These are phyloP conservation scores for Pythium periplocum DNA, from an alignment of 352 stramenopile genomes.

Conservation along the genomic window DNA sequence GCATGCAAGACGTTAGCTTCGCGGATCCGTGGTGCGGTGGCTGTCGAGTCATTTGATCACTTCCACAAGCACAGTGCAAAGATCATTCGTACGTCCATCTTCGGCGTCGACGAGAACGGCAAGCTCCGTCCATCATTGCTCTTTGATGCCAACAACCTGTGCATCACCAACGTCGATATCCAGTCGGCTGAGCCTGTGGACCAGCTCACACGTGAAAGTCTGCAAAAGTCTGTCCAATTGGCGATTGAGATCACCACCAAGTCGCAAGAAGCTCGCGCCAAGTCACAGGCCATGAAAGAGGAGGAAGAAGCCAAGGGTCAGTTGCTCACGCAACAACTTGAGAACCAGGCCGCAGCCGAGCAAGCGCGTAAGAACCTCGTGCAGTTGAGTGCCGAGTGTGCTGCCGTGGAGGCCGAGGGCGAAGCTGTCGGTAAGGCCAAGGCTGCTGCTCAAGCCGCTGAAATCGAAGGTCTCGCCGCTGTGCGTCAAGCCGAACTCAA, in stretches of 20 bases:
- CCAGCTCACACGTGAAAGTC: constrained; percentile 57
- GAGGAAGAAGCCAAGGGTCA: constrained; percentile 73
- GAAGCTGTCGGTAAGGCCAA: constrained; percentile 57
- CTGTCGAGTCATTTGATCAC: constrained; percentile 68
- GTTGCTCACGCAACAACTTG: constrained; percentile 67
- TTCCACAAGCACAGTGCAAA: constrained; percentile 80
- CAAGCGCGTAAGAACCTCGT: constrained; percentile 73
- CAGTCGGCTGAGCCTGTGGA: constrained; percentile 77
- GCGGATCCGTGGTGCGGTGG: constrained; percentile 67
- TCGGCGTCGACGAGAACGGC: constrained; percentile 49
- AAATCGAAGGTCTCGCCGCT: constrained; percentile 66
- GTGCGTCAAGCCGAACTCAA: constrained; percentile 68
- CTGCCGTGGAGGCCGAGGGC: constrained; percentile 60
- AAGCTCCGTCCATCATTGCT: constrained; percentile 50
- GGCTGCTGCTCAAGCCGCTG: constrained; percentile 51
- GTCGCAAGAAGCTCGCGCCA: constrained; percentile 71
- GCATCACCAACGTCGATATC: constrained; percentile 81
- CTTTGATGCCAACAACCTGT: constrained; percentile 73
- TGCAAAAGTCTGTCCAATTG: constrained; percentile 81
- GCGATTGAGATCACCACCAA: constrained; percentile 85
- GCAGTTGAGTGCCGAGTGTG: constrained; percentile 65
- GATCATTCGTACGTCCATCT: constrained; percentile 81
- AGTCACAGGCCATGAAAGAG: constrained; percentile 75
- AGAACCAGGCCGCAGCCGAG: constrained; percentile 71
- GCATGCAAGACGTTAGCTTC: constrained; percentile 78